Evolutionary conservation across 257 asterid species (phyloP), one percentile per base, ranked within the genome.

Genomic region (Hygrophila difformis): DNA sequence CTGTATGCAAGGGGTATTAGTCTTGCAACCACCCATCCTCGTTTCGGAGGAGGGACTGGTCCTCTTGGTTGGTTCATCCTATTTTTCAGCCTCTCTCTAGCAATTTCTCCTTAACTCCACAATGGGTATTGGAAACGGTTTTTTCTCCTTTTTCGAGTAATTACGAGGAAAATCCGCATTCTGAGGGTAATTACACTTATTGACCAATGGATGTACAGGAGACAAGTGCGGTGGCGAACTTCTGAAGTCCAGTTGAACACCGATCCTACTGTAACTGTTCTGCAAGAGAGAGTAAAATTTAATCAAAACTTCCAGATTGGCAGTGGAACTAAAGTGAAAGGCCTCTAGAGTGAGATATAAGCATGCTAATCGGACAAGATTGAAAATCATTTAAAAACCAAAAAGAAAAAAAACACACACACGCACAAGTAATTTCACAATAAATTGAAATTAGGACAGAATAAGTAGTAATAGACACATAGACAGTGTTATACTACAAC

Each of bases 151-250:
- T 65, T 62, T 85, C 11, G 96, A 79, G 66, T 77, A 75, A 63
- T 79, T 71, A 45, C 84, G 96, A 51, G 98, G 96, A 12, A 86
- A 70, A 72, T 91, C 98, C 51, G 92, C 74, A 76, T 89, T 89
- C 63, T 89, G 98, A 28, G 96, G 88, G 53, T 68, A 29, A 51
- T 68, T 68, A 21, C 93, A 77, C 52, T 62, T 63, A 46, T 82
- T 65, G 39, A 65, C 49, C 39, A 40, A 41, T 51, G 29, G 72
- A 3, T 26, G 31, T 3, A 49, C 57, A 21, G 33, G 75, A 43
- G 24, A 49, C 28, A 34, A 24, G 58, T 56, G 79, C 45, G 44
- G 40, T 28, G 62, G 57, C 24, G 71, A 53, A 53, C 9, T 14
- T 49, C 51, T 61, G 39, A 65, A 65, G 48, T 26, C 31, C 31